phyloP scores from a whole-genome alignment of 2,329 filamentous ascomycete genomes.

The Trichoderma semiorbis region DNA sequence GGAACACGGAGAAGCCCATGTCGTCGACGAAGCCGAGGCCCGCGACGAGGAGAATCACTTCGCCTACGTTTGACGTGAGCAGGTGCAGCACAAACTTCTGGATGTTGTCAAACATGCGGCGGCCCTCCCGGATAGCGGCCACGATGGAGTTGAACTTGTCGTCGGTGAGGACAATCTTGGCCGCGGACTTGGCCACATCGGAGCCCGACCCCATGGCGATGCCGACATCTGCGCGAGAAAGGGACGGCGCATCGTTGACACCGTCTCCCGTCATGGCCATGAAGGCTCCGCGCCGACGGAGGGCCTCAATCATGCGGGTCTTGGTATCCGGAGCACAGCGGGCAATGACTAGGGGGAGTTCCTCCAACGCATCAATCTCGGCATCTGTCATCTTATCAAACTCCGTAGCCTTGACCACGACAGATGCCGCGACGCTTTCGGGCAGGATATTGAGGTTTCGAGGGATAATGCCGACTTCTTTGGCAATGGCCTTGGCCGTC shows the following conservation, averaged over 20 bases:
- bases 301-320: slow-evolving; percentile 84
- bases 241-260: slow-evolving; percentile 80
- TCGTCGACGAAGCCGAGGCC: slow-evolving; percentile 78
- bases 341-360: slow-evolving; percentile 77
- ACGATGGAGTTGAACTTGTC: slow-evolving; percentile 89
- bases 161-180: slow-evolving; percentile 78
- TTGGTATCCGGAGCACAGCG: slow-evolving; percentile 84
- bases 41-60: slow-evolving; percentile 76
- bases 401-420: slow-evolving; percentile 72
- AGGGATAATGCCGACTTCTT: slow-evolving; percentile 74
- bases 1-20: slow-evolving; percentile 73
- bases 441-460: slow-evolving; percentile 57
- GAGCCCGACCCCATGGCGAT: slow-evolving; percentile 90
- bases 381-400: slow-evolving; percentile 74
- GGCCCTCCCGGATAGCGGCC: slow-evolving; percentile 76
- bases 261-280: slow-evolving; percentile 88
- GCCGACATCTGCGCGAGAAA: slow-evolving; percentile 78
- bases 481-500: slow-evolving; percentile 74
- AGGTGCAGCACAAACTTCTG: slow-evolving; percentile 83
- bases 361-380: slow-evolving; percentile 71
- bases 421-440: slow-evolving; percentile 59
- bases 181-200: slow-evolving; percentile 80
- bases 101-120: slow-evolving; percentile 84
- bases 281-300: slow-evolving; percentile 71
- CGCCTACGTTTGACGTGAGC: slow-evolving; percentile 76